Conservation (phyloP, 257 asterid species). For the Primulina huaijiensis region DNA sequence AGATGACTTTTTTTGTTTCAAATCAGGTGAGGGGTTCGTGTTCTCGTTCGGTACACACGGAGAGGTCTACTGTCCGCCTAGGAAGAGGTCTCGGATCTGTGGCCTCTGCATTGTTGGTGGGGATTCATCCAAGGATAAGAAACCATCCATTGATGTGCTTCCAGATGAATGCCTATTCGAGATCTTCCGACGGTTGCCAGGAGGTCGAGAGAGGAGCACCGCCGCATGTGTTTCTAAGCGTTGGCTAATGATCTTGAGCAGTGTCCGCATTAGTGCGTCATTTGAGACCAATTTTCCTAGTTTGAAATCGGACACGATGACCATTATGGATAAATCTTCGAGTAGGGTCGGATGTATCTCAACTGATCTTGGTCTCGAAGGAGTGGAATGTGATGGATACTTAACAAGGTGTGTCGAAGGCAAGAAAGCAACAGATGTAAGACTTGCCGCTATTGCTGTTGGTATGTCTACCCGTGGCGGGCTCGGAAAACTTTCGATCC, state of each 20-base stretch:
- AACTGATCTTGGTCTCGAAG: constrained; percentile 43
- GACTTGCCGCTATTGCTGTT: constrained; percentile 87
- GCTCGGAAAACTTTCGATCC: constrained; percentile 75
- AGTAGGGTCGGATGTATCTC: constrained; percentile 30
- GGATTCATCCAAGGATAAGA: constrained; percentile 30
- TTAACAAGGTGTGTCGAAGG: constrained; percentile 89
- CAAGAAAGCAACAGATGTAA: constrained; percentile 80
- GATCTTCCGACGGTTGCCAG: constrained; percentile 68
- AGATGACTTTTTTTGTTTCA: constrained; percentile 27
- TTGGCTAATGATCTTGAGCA: constrained; percentile 69
- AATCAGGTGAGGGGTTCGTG: constrained; percentile 68
- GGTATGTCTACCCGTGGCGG: constrained; percentile 95
- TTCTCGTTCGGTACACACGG: constrained; percentile 55
- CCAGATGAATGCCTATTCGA: constrained; percentile 88
- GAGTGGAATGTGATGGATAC: constrained; percentile 64
- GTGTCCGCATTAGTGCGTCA: constrained; percentile 32
- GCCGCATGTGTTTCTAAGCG: constrained; percentile 87
- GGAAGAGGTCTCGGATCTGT: constrained; percentile 62
- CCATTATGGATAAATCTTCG: neutral
- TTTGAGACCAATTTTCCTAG: constrained; percentile 31
- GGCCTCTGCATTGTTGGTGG: constrained; percentile 41
- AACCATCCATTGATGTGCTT: constrained; percentile 64
- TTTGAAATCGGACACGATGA: constrained; percentile 26
- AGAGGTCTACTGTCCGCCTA: constrained; percentile 64
- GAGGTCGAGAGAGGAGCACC: constrained; percentile 67